phyloP scores from a whole-genome alignment of 345 rosid genomes.

The Crucihimalaya himalaica region DNA sequence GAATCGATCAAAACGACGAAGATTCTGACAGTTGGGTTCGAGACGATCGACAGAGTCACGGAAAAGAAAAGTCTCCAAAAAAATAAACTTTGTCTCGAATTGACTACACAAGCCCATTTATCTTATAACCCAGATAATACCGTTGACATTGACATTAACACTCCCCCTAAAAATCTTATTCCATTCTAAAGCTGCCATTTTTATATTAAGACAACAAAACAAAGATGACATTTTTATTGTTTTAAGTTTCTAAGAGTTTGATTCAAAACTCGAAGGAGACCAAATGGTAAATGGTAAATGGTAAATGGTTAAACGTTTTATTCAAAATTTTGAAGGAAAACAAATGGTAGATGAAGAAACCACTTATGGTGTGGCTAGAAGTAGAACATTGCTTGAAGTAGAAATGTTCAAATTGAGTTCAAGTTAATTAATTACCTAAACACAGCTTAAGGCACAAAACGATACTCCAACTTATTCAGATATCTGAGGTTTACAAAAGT shows the following conservation, averaged over 20 bases:
- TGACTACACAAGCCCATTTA: conserved; percentile 16
- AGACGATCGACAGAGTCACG: conserved; percentile 32
- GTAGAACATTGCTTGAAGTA: neutral
- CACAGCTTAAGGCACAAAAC: neutral
- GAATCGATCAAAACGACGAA: conserved; percentile 35
- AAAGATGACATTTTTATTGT: neutral
- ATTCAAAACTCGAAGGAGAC: too few species aligned
- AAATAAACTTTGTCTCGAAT: neutral
- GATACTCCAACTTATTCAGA: neutral
- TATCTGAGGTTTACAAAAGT: conserved; percentile 1
- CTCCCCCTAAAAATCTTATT: neutral
- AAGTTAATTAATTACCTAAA: neutral
- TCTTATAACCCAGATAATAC: neutral
- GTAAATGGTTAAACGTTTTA: too few species aligned
- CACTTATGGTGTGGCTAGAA: neutral
- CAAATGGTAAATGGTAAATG: too few species aligned
- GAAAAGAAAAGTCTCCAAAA: neutral
- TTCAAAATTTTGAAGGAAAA: neutral
- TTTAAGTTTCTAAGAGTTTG: too few species aligned
- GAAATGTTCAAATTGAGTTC: neutral
- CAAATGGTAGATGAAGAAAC: neutral
- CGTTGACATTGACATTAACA: neutral
- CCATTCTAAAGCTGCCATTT: neutral
- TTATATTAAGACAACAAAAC: neutral
- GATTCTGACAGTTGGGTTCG: conserved; percentile 33